A percentile compares a stretch with the other conserved stretches of the same genome.
Evolutionary conservation across 208 protist species (phyloP).

Genomic region (Wallacemonas sp.): DNA sequence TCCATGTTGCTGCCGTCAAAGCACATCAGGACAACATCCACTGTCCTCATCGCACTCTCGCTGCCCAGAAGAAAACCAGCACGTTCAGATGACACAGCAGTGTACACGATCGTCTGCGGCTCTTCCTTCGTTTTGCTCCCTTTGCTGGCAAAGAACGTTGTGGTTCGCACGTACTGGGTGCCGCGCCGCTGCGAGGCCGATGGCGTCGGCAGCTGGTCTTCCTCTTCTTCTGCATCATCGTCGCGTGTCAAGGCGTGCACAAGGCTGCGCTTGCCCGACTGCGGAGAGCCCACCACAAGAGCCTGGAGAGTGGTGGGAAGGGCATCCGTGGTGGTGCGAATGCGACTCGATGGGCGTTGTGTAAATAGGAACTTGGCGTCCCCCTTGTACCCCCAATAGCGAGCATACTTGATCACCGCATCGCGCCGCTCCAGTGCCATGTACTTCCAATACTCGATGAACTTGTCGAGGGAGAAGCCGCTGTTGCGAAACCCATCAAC

Average conservation of each 20-base stretch:
- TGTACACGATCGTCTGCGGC: constrained; percentile 39
- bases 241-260: constrained; percentile 48
- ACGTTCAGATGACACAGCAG: constrained; percentile 35
- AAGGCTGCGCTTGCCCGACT: constrained; percentile 57
- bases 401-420: constrained; percentile 78
- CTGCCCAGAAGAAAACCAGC: constrained; percentile 48
- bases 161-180: constrained; percentile 34
- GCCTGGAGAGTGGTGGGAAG: constrained; percentile 80
- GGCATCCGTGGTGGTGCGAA: constrained; percentile 36
- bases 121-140: not conserved
- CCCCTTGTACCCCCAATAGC: constrained; percentile 87
- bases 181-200: not conserved
- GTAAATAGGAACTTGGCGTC: constrained; percentile 74
- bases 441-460: constrained; percentile 90
- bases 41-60: constrained; percentile 36
- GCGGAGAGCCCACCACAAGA: constrained; percentile 51
- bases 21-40: constrained; percentile 83
- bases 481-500: constrained; percentile 53
- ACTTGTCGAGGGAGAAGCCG: constrained; percentile 61
- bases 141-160: constrained; percentile 33
- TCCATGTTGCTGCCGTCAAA: constrained; percentile 57
- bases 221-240: constrained; percentile 1
- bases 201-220: not conserved
- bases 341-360: constrained; percentile 42
- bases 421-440: constrained; percentile 69